Evolutionary conservation across 306 rosid genomes (phyloP).

Genomic region (Cyamopsis tetragonoloba): DNA sequence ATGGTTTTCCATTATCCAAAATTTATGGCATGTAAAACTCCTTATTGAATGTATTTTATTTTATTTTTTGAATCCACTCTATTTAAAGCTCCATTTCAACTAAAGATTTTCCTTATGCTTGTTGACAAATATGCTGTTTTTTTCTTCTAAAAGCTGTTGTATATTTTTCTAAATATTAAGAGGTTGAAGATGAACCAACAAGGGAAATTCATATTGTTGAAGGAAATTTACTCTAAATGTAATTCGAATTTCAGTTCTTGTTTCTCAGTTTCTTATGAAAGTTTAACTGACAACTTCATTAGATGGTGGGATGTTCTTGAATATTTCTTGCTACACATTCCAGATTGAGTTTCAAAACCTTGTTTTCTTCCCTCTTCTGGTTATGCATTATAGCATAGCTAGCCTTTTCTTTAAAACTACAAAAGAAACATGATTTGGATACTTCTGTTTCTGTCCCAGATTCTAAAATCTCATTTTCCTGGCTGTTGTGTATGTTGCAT

Average conservation of each 20-base stretch:
- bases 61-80: background rate
- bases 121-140: no score
- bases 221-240: background rate
- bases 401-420: background rate
- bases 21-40: background rate
- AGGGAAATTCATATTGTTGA: background rate
- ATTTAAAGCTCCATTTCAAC: background rate
- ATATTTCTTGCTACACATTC: background rate
- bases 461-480: background rate
- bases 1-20: background rate
- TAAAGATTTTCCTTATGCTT: background rate
- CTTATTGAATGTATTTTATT: background rate
- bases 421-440: background rate
- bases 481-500: background rate
- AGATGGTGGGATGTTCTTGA: background rate
- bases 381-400: background rate
- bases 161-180: background rate
- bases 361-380: background rate
- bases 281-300: background rate
- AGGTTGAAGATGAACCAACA: background rate
- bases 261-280: background rate
- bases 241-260: background rate
- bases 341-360: background rate
- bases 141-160: no score
- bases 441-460: background rate